A percentile compares a stretch with the other conserved stretches of the same genome.
phyloP scores from a whole-genome alignment of 2,329 filamentous ascomycete genomes.

The Colletotrichum coccodes region DNA sequence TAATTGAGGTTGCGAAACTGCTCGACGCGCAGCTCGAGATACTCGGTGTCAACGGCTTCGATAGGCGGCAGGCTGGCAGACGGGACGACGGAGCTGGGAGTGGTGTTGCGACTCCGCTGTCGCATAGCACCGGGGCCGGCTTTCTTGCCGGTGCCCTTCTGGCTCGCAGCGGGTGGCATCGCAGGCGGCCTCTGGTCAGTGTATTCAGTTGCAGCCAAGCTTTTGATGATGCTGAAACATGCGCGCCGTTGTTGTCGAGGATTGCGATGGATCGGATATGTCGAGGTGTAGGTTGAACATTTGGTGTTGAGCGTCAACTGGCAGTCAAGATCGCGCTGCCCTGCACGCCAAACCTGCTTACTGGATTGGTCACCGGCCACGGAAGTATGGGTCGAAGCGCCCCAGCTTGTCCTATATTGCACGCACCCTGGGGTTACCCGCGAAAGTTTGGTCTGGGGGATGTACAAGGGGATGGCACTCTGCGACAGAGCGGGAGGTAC shows the following conservation, averaged over 20 bases:
- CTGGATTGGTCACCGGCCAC: slow-evolving; percentile 25
- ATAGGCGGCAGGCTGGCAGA: slow-evolving; percentile 64
- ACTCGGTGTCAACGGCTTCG: slow-evolving; percentile 69
- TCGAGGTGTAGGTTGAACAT: slow-evolving; percentile 1
- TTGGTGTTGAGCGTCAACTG: slow-evolving; percentile 17
- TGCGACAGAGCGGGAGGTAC: background rate
- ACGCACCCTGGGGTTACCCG: slow-evolving; percentile 2
- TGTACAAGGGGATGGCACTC: background rate
- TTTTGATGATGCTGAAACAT: slow-evolving; percentile 16
- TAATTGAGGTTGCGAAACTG: slow-evolving; percentile 69
- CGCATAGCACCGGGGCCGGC: slow-evolving; percentile 67
- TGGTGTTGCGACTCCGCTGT: slow-evolving; percentile 81
- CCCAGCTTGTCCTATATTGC: slow-evolving; percentile 10
- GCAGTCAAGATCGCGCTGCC: slow-evolving; percentile 25
- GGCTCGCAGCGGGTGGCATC: slow-evolving; percentile 69
- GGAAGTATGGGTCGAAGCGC: slow-evolving; percentile 25
- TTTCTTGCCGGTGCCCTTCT: slow-evolving; percentile 75
- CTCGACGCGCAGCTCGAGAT: slow-evolving; percentile 72
- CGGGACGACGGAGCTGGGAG: slow-evolving; percentile 67
- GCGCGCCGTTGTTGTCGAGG: slow-evolving; percentile 15
- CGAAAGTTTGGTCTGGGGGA: slow-evolving; percentile 25
- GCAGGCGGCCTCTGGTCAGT: background rate
- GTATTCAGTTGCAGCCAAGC: background rate
- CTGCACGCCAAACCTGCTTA: slow-evolving; percentile 26
- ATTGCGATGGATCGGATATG: slow-evolving; percentile 22